Percentiles rank a stretch among this genome's conserved stretches.
Conservation (phyloP, 345 rosid genomes). For the Noccaea bulbosa region DNA sequence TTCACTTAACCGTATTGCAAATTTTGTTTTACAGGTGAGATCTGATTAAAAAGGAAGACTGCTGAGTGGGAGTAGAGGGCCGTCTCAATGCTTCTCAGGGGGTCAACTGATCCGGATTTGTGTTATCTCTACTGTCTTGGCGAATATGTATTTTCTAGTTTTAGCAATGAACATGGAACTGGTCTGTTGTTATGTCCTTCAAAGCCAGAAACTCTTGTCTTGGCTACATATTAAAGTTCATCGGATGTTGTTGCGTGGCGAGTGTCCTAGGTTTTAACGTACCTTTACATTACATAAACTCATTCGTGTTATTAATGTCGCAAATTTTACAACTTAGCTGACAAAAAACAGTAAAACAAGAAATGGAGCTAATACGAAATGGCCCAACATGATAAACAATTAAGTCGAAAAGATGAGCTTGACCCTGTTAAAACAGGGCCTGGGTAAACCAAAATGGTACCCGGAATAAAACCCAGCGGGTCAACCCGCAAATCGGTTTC, state of each 20-base stretch:
- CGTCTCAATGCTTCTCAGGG: conserved; percentile 1
- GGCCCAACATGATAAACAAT: too few species aligned
- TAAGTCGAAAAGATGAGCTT: too few species aligned
- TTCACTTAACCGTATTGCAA: neutral
- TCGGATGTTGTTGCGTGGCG: neutral
- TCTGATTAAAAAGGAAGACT: conserved; percentile 43
- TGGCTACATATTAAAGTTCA: neutral
- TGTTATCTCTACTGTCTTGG: neutral
- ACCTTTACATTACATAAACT: neutral
- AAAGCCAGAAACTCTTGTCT: conserved; percentile 6
- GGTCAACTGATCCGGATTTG: conserved; percentile 11
- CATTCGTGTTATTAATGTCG: too few species aligned
- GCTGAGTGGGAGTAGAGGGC: conserved; percentile 2
- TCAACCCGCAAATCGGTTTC: conserved; percentile 24
- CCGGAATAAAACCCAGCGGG: neutral
- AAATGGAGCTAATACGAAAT: too few species aligned
- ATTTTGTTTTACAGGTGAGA: conserved; percentile 51
- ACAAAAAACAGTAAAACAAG: too few species aligned
- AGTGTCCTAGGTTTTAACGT: neutral
- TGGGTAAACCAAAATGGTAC: neutral
- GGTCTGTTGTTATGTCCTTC: neutral
- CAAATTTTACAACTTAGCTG: too few species aligned
- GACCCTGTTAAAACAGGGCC: neutral
- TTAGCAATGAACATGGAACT: neutral
- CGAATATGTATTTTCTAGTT: conserved; percentile 24